Base-by-base conservation (phyloP, 257 asterid species). In the Nicotiana tabacum region DNA sequence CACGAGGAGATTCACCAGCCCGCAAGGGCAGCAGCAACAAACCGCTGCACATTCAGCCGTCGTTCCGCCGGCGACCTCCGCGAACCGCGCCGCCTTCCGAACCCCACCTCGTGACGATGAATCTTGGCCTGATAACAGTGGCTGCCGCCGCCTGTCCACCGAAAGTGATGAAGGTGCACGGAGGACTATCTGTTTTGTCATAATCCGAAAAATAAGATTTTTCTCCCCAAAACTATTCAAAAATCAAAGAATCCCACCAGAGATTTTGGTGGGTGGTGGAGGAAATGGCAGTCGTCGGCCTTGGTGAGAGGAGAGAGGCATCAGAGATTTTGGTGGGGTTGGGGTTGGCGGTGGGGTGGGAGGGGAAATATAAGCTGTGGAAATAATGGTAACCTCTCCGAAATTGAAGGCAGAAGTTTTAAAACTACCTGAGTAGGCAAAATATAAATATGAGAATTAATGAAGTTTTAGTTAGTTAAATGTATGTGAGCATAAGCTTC, bases 21-120 rank as follows among this genome's bases (percentile, higher is more conserved):
- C 93, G 84, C 98, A 94, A 0, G 98, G 98, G 55, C 97, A 92
- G 84, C 97, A 94, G 84, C 97, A 94, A 83, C 93, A 90, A 21
- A 94, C 88, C 61, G 94, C 98, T n/a, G 93, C 93, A 84, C 97
- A 93, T 74, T 93, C 98, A 24, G 98, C 98, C 30, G 97, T 68
- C 1, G 98, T 93, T 13, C 94, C 95, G 21, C 98, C 97, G 6
- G 89, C 95, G 3, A 93, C 91, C 89, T 94, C 98, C 53, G 90
- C 93, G 60, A 92, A 72, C 74, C 93, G 77, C 24, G 77, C 83
- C 29, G 69, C 83, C 84, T 83, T 66, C 72, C 84, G 64, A 80
- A 66, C 58, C 11, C 86, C 82, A 0, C 88, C 83, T 48, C 89
- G 85, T 51, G 89, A 66, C 21, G 92, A 77, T 53, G 5, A 37